Evolutionary conservation across 768 basidiomycete species (phyloP).

Genomic region (Hypholoma fasciculare): DNA sequence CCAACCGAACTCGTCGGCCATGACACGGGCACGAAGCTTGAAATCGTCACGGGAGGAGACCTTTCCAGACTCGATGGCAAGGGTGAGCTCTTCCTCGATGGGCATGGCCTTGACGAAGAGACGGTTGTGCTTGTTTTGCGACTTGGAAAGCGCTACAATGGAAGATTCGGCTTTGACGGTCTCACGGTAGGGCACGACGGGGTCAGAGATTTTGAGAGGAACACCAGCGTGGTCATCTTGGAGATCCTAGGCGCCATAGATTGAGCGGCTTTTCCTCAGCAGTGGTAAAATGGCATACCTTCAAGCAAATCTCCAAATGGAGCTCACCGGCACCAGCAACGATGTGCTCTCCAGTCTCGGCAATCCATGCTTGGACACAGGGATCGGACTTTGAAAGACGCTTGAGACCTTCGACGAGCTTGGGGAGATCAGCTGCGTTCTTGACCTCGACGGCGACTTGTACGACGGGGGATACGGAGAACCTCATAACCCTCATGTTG

Average conservation of each 20-base stretch:
- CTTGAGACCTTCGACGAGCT: constrained; percentile 99
- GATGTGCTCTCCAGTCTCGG: constrained; percentile 94
- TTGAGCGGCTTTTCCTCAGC: background rate
- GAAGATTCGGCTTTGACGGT: constrained; percentile 95
- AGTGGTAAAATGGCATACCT: constrained; percentile 46
- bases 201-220: constrained; percentile 96
- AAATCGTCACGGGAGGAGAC: constrained; percentile 94
- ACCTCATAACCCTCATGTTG: constrained; percentile 99
- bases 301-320: constrained; percentile 99
- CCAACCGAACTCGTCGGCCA: constrained; percentile 97
- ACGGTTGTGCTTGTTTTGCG: constrained; percentile 99
- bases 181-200: constrained; percentile 97
- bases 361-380: constrained; percentile 95
- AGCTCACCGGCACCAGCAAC: constrained; percentile 99
- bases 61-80: constrained; percentile 87
- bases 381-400: constrained; percentile 99
- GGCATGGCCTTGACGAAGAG: constrained; percentile 93
- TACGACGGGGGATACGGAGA: constrained; percentile 99
- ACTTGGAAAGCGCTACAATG: constrained; percentile 96
- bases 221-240: constrained; percentile 99
- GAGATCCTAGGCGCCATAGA: constrained; percentile 65
- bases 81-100: constrained; percentile 90
- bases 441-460: constrained; percentile 99
- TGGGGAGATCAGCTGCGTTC: constrained; percentile 98
- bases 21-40: constrained; percentile 91